These are phyloP conservation scores for Xylaria sp. DNA, from an alignment of 2,329 filamentous ascomycete species.

Conservation along the genomic window DNA sequence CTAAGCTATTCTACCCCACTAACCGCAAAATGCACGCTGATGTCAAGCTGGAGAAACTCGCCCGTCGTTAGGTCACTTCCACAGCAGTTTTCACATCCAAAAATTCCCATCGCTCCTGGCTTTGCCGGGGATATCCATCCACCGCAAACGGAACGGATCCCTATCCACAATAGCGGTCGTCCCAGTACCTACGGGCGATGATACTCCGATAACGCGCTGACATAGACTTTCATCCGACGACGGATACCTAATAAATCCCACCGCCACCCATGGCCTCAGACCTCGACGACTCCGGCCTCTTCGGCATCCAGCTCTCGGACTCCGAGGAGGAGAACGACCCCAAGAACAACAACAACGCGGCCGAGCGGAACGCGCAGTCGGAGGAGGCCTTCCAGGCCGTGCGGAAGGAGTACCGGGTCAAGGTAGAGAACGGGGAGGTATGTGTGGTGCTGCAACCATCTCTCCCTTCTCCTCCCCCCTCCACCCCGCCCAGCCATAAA, in stretches of 20 bases:
- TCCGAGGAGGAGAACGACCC: constrained; percentile 37
- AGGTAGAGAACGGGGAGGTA: constrained; percentile 60
- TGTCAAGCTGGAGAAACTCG: constrained; percentile 24
- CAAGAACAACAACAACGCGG: constrained; percentile 20
- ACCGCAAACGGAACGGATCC: not conserved
- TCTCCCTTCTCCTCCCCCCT: not conserved
- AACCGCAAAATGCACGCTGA: constrained; percentile 28
- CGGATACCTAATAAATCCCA: not conserved
- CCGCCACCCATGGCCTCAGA: constrained; percentile 36
- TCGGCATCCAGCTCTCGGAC: constrained; percentile 47
- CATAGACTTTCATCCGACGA: not conserved
- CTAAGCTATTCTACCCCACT: constrained; percentile 22
- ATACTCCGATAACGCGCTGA: too few species aligned
- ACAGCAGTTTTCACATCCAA: not conserved
- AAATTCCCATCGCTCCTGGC: not conserved
- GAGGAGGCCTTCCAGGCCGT: constrained; percentile 54
- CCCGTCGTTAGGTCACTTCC: not conserved
- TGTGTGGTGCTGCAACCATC: constrained; percentile 16
- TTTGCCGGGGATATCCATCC: not conserved
- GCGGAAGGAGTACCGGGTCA: constrained; percentile 48
- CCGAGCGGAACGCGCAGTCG: constrained; percentile 43
- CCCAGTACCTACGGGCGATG: too few species aligned
- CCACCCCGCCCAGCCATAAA: not conserved
- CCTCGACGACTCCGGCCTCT: constrained; percentile 41
- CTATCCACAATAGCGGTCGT: too few species aligned